Evolutionary conservation across 208 protist genomes (phyloP), one percentile per base, ranked within the genome.

Genomic region (Crithidia brevicula): DNA sequence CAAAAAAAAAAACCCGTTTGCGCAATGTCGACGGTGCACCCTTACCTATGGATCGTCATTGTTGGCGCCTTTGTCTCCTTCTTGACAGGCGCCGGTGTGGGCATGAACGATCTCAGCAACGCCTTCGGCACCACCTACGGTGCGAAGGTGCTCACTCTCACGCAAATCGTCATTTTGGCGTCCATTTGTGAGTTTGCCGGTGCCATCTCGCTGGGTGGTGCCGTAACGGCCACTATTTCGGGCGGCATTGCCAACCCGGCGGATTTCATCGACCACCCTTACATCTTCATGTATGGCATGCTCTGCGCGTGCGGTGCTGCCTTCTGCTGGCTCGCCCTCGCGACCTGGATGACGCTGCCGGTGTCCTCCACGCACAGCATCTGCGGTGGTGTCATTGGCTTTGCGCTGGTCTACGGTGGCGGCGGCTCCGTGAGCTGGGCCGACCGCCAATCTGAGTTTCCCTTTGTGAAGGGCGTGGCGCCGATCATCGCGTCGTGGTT

Each of bases 61-160:
- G 72, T 92, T n/a, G 84, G 85, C 42, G 77, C 77, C 57, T 86
- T 97, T 27, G 63, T 94, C 9, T 72, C 86, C 2, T 94, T 97
- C 68, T 62, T 94, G 43, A 87, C 76, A 6, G 88, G 84, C 22
- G 77, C 79, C n/a, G 89, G 89, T 49, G 85, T 95, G 5, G 94
- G 92, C 16, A 92, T 92, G 74, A 98, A 98, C 51, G 94, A 98
- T 72, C 79, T 98, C 22, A 89, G 82, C 62, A 98, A 98, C 67
- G 86, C 92, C 58, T 96, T 98, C 73, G 94, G 85, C 16, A 96
- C 94, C 13, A 91, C 84, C 28, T 94, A 97, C 61, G 90, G 89
- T 30, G 67, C 87, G 11, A 93, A 91, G 63, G 79, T 92, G 15
- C 73, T 96, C 31, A 96, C 84, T 6, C 71, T 96, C 10, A 53